Conservation (phyloP, 2,329 filamentous ascomycete species). For the Ramularia endophylla region DNA sequence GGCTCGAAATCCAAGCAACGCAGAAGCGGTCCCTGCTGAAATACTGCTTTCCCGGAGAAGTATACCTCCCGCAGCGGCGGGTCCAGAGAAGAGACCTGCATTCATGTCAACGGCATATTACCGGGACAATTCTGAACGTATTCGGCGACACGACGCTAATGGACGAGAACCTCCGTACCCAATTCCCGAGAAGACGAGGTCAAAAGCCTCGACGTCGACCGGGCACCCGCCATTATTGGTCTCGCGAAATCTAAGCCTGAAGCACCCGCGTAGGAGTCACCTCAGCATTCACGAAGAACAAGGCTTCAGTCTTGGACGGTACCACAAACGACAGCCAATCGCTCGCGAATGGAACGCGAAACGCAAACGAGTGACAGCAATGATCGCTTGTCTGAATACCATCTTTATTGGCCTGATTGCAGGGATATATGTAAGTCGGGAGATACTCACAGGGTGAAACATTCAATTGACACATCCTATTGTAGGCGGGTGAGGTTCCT, state of each 20-base stretch:
- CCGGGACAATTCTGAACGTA: not conserved
- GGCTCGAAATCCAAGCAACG: constrained; percentile 7
- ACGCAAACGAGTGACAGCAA: constrained; percentile 63
- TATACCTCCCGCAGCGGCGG: no score
- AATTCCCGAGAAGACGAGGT: not conserved
- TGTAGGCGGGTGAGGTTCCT: constrained; percentile 64
- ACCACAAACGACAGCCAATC: constrained; percentile 57
- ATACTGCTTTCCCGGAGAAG: not conserved
- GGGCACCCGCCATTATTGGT: constrained; percentile 5
- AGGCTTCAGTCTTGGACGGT: constrained; percentile 36
- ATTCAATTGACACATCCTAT: not conserved
- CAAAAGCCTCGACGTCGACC: constrained; percentile 11
- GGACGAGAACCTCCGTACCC: no score
- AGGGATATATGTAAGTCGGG: constrained; percentile 57
- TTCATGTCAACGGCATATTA: constrained; percentile 7
- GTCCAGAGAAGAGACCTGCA: not conserved
- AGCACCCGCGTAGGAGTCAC: constrained; percentile 29
- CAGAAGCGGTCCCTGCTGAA: not conserved
- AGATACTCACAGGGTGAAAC: not conserved
- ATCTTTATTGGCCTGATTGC: constrained; percentile 64
- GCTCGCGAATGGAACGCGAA: constrained; percentile 64
- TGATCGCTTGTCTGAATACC: constrained; percentile 66
- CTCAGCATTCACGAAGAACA: constrained; percentile 31
- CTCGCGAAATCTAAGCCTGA: constrained; percentile 22
- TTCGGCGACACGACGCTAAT: no score